Conservation (phyloP, 2,329 filamentous ascomycete species). For the Fusarium sp. region DNA sequence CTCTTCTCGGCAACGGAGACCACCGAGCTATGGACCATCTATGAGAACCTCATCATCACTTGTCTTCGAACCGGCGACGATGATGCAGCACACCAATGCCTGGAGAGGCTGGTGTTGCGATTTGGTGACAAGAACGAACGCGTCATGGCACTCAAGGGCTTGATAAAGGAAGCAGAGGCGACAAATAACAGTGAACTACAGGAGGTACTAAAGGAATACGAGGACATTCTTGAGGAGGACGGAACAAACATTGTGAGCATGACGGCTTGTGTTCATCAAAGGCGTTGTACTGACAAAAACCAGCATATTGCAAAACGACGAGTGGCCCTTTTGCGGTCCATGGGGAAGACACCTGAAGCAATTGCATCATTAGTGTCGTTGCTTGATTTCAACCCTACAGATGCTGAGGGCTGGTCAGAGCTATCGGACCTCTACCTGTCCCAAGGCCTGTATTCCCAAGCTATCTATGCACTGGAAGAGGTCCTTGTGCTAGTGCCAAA, state of each 20-base stretch:
- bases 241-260: conserved; percentile 82
- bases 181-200: conserved; percentile 75
- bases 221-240: conserved; percentile 80
- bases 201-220: conserved; percentile 82
- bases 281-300: conserved; percentile 42
- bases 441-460: conserved; percentile 85
- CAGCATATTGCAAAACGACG: conserved; percentile 89
- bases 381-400: conserved; percentile 87
- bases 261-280: neutral
- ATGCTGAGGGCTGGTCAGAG: conserved; percentile 95
- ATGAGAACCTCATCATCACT: conserved; percentile 89
- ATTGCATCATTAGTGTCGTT: conserved; percentile 81
- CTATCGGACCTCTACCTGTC: conserved; percentile 87
- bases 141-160: conserved; percentile 84
- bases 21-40: conserved; percentile 84
- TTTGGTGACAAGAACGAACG: conserved; percentile 90
- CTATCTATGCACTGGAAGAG: conserved; percentile 91
- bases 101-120: conserved; percentile 81
- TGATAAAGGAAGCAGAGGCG: conserved; percentile 88
- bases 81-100: conserved; percentile 79
- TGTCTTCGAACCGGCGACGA: conserved; percentile 90
- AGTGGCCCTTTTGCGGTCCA: conserved; percentile 82
- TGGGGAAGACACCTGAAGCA: conserved; percentile 80
- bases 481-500: conserved; percentile 89
- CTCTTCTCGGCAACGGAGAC: conserved; percentile 75